Percentiles rank a stretch among this genome's conserved stretches.
These are phyloP conservation scores for Schwanniomyces occidentalis DNA, from an alignment of 805 yeast species.

Conservation along the genomic window DNA sequence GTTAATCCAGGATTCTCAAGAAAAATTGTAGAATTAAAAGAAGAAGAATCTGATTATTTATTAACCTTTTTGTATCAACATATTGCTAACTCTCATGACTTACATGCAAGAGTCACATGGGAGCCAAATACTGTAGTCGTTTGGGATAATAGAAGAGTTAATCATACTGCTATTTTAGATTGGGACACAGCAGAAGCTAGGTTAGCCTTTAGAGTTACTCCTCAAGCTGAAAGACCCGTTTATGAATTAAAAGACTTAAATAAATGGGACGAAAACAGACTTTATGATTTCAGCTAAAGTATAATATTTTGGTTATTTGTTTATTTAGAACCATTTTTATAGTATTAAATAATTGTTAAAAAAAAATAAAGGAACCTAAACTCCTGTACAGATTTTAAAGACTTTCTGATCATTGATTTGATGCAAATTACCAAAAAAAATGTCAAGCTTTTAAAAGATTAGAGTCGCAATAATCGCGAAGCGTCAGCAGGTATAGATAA, in stretches of 20 bases:
- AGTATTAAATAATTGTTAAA: no score
- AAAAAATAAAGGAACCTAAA: no score
- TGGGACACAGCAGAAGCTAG: constrained; percentile 32
- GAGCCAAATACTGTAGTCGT: constrained; percentile 37
- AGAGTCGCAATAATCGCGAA: no score
- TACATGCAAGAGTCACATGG: constrained; percentile 39
- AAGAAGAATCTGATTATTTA: constrained; percentile 36
- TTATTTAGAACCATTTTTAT: no score
- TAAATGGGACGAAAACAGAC: no score
- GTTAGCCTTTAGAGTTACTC: constrained; percentile 38
- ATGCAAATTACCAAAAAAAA: no score
- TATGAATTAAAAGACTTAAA: constrained; percentile 37
- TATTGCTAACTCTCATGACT: constrained; percentile 34
- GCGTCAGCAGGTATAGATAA: no score
- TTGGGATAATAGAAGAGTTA: constrained; percentile 42
- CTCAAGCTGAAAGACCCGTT: constrained; percentile 42
- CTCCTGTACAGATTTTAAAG: no score
- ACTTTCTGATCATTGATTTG: no score
- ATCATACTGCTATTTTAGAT: constrained; percentile 37
- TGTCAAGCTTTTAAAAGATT: no score
- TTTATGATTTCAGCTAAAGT: no score
- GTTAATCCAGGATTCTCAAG: constrained; percentile 37
- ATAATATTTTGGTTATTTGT: no score
- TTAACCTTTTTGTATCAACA: constrained; percentile 35
- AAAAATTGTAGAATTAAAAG: constrained; percentile 37